A percentile compares a stretch with the other conserved stretches of the same genome.
Conservation (phyloP, 2,329 filamentous ascomycete genomes). For the Fusarium gaditjirri region DNA sequence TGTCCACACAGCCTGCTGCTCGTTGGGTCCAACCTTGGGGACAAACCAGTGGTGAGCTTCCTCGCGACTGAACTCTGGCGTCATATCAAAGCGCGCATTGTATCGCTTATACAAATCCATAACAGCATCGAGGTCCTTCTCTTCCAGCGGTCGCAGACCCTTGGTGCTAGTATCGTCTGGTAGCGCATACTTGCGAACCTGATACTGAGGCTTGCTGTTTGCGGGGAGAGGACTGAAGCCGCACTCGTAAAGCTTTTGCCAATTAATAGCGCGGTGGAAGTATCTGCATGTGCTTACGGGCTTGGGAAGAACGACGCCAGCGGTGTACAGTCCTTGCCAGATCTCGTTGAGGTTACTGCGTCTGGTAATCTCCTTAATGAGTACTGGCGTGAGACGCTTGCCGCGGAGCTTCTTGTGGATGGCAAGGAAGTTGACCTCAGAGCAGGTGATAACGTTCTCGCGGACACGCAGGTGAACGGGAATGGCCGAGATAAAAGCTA, state of each 20-base stretch:
- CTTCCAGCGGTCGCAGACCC: conserved; percentile 83
- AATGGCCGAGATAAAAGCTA: conserved; percentile 95
- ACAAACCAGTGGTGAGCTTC: conserved; percentile 92
- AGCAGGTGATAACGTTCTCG: conserved; percentile 77
- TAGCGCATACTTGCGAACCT: conserved; percentile 86
- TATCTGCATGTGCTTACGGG: conserved; percentile 95
- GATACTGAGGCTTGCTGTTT: conserved; percentile 84
- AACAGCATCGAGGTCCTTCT: conserved; percentile 81
- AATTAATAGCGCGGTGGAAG: conserved; percentile 93
- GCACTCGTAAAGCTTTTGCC: conserved; percentile 94
- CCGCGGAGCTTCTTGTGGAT: conserved; percentile 97
- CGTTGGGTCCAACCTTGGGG: conserved; percentile 66
- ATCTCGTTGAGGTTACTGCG: conserved; percentile 87
- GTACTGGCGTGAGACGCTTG: conserved; percentile 89
- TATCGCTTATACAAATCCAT: conserved; percentile 80
- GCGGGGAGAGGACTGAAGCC: conserved; percentile 90
- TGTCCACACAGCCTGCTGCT: conserved; percentile 88
- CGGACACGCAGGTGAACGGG: conserved; percentile 86
- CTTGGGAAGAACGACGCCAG: conserved; percentile 88
- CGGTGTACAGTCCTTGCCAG: conserved; percentile 97
- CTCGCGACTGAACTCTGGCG: conserved; percentile 80
- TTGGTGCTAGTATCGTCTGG: conserved; percentile 77
- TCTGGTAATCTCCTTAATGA: conserved; percentile 98
- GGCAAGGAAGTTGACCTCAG: conserved; percentile 98
- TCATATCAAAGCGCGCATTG: conserved; percentile 82